Evolutionary conservation across 495 filamentous ascomycete species (phyloP).

Genomic region (Lichina pygmaea): DNA sequence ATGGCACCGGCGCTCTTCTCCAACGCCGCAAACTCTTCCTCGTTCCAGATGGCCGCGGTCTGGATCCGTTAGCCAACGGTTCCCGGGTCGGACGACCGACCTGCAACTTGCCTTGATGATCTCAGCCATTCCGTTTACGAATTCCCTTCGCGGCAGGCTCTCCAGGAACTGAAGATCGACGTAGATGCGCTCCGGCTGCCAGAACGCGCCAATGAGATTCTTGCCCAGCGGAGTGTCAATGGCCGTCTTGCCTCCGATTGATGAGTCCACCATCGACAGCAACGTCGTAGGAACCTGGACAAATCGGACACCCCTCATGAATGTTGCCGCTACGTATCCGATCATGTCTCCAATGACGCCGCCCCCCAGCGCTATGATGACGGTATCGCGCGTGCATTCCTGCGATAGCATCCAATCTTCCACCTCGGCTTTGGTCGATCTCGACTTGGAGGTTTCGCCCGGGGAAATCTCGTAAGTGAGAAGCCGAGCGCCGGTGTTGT

Average conservation of each 20-base stretch:
- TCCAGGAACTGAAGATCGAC: slow-evolving; percentile 86
- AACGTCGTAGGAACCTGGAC: slow-evolving; percentile 91
- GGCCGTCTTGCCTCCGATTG: slow-evolving; percentile 93
- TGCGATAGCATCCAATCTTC: slow-evolving; percentile 94
- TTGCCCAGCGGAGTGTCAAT: slow-evolving; percentile 95
- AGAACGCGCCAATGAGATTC: slow-evolving; percentile 88
- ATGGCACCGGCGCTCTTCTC: slow-evolving; percentile 57
- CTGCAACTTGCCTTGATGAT: slow-evolving; percentile 42
- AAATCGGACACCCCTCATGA: slow-evolving; percentile 91
- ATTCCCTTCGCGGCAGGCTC: slow-evolving; percentile 71
- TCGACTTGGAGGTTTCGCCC: slow-evolving; percentile 77
- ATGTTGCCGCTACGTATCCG: slow-evolving; percentile 87
- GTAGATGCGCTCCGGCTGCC: slow-evolving; percentile 82
- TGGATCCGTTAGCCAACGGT: slow-evolving; percentile 7
- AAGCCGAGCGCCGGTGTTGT: slow-evolving; percentile 34
- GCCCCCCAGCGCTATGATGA: slow-evolving; percentile 86
- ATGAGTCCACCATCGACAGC: slow-evolving; percentile 93
- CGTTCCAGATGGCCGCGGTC: slow-evolving; percentile 89
- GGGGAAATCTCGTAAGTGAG: slow-evolving; percentile 71
- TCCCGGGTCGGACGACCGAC: background rate
- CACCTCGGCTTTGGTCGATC: slow-evolving; percentile 78
- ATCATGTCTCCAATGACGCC: slow-evolving; percentile 96
- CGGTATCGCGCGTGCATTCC: slow-evolving; percentile 77
- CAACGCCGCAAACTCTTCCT: slow-evolving; percentile 59
- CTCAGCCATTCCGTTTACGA: slow-evolving; percentile 98